Evolutionary conservation across 2,329 filamentous ascomycete genomes (phyloP), one percentile per base, ranked within the genome.

Genomic region (Colletotrichum caudatum): DNA sequence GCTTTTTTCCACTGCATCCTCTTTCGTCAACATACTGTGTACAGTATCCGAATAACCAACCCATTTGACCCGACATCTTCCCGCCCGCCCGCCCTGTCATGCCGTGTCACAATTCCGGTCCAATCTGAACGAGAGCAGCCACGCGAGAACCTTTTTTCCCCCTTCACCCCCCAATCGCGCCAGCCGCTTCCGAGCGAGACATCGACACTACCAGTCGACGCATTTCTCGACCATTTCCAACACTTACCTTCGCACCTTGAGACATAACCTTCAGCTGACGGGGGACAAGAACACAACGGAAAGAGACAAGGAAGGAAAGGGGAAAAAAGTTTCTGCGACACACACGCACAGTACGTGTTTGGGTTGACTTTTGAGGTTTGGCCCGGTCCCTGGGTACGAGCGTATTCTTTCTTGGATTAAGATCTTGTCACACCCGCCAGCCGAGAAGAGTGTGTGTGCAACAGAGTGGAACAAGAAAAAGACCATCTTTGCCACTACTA

Each of bases 1-100:
- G 69, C 65, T 64, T 69, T 69, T 63, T 71, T 69, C 65, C 59
- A 33, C 20, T 69, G 48, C 65, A 64, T 64, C 65, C 65, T 23
- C 59, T 44, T 33, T 41, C 61, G 61, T 37, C 65, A 37, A 26
- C 54, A 50, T 64, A 64, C 69, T n/a, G 44, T 46, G 44, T 46
- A 14, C 44, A 1, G 44, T n/a, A n/a, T 46, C 20, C 44, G 44
- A n/a, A n/a, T 4, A 46, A 23, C 39, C 26, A 29, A 29, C 35
- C 69, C 58, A 39, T 69, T 51, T 44, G 65, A 64, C 65, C 59
- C 59, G 66, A 53, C 48, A 26, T 68, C 48, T 46, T 69, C 46
- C 44, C 63, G 35, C 37, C 44, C 63, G 35, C 37, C 64, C 8
- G 58, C 69, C 60, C 65, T 71, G 65, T 29, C 59, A 69, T 71